Evolutionary conservation across 805 yeast genomes (phyloP), one percentile per base, ranked within the genome.

Genomic region (Maudiozyma serrabonitensis): DNA sequence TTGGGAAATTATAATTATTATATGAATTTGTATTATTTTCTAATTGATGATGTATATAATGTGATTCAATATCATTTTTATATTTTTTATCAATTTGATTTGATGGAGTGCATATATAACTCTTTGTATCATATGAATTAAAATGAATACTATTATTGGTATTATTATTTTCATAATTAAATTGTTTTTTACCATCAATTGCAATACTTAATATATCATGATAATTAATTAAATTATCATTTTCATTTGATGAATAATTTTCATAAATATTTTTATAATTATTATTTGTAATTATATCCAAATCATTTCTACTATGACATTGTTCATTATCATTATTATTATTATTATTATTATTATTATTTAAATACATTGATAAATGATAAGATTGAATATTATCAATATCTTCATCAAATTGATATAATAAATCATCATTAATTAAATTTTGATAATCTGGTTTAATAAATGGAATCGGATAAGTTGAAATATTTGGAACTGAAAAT

Each of bases 381-480:
- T 28, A n/a, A 38, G 25, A 23, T 21, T 39, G 38, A n/a, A 35
- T 11, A 35, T 35, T n/a, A 5, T 35, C 38, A 35, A 35, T 28
- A 16, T 45, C 47, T 38, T 45, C 47, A 26, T 45, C 47, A 12
- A 45, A 45, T 13, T 41, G 32, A 19, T 45, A 45, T 12, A 45
- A 6, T 26, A 45, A 26, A 2, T 45, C 47, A 16, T 41, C 38
- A 16, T 32, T 38, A 8, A 40, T 28, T 11, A 8, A 12, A 21
- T 16, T 38, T 23, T 45, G 38, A 35, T 35, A n/a, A 1, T 35
- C 39, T 19, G 18, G 13, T 18, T 18, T 38, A 38, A 38, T 38
- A 11, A 38, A 38, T 7, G 21, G 41, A 18, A 18, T 38, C 18
- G 41, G 19, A 8, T 11, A 19, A 16, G 21, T 38, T 38, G 21